Conservation (phyloP, 805 yeast genomes). For the Pichia paraexigua region DNA sequence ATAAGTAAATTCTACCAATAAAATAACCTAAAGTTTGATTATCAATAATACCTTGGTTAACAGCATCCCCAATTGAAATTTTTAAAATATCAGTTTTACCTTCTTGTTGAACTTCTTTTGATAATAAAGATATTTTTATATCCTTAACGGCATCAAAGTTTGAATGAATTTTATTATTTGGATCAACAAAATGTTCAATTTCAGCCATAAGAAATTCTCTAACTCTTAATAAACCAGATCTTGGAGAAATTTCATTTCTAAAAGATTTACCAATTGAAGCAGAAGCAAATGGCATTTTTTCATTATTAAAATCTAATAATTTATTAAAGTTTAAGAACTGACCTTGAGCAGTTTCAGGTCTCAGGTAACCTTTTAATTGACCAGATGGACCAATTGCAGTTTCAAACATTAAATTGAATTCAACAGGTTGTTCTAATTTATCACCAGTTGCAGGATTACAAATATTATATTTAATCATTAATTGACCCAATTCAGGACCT, state of each 20-base stretch:
- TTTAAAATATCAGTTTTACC: conserved; percentile 67
- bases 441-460: conserved; percentile 89
- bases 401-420: conserved; percentile 97
- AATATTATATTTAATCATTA: conserved; percentile 75
- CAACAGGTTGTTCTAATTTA: conserved; percentile 79
- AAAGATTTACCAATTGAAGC: conserved; percentile 98
- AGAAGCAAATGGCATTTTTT: conserved; percentile 98
- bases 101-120: conserved; percentile 78
- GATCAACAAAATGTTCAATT: conserved; percentile 97
- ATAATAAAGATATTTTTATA: conserved; percentile 66
- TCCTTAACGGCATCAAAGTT: conserved; percentile 72
- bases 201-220: conserved; percentile 99
- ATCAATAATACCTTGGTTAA: conserved; percentile 77
- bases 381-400: conserved; percentile 99
- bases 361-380: conserved; percentile 83
- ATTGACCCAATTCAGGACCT: conserved; percentile 85
- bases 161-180: conserved; percentile 74
- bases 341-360: conserved; percentile 99
- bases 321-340: conserved; percentile 94
- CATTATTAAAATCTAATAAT: conserved; percentile 88
- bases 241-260: conserved; percentile 97
- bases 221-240: conserved; percentile 95
- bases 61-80: conserved; percentile 85
- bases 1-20: conserved; percentile 83
- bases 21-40: conserved; percentile 97